Base-by-base conservation (phyloP, 1,284 basidiomycete genomes). In the Tetrapyrgos nigripes region DNA sequence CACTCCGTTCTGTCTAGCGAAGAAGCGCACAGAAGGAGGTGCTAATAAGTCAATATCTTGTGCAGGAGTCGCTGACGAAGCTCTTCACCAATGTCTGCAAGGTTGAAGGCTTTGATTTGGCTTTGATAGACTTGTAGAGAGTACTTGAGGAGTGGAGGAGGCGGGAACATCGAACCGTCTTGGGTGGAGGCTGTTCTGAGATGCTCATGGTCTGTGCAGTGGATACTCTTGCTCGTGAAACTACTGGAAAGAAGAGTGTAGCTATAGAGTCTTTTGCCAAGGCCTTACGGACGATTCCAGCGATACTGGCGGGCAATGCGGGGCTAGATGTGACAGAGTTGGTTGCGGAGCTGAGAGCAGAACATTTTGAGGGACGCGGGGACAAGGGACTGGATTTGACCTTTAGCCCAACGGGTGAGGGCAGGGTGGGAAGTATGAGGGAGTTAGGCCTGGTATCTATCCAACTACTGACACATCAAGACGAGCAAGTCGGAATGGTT, bases 51-150 rank as follows among this genome's bases (percentile, higher is more conserved):
- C 59, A 97, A 94, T 72, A 97, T 96, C 31, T n/a, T n/a, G n/a
- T n/a, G n/a, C n/a, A n/a, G n/a, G n/a, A n/a, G n/a, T n/a, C n/a
- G n/a, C n/a, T n/a, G n/a, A n/a, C n/a, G 27, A 97, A 96, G 65
- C 89, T 93, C 96, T 75, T 98, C 96, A 9, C 96, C 96, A 65
- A 97, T 96, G 73, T 98, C 96, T 14, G 94, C 94, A n/a, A 97
- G 86, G 64, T 91, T 92, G 83, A 97, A 97, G 11, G 80, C 82
- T 60, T 88, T 85, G 10, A 86, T 66, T n/a, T n/a, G n/a, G n/a
- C n/a, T n/a, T n/a, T n/a, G n/a, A n/a, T n/a, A n/a, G n/a, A n/a
- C n/a, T n/a, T n/a, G n/a, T n/a, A n/a, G n/a, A n/a, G n/a, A n/a
- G n/a, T n/a, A n/a, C n/a, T n/a, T n/a, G n/a, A n/a, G n/a, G n/a